Conservation (phyloP, 169 alveolate genomes). For the Blepharisma undulans region DNA sequence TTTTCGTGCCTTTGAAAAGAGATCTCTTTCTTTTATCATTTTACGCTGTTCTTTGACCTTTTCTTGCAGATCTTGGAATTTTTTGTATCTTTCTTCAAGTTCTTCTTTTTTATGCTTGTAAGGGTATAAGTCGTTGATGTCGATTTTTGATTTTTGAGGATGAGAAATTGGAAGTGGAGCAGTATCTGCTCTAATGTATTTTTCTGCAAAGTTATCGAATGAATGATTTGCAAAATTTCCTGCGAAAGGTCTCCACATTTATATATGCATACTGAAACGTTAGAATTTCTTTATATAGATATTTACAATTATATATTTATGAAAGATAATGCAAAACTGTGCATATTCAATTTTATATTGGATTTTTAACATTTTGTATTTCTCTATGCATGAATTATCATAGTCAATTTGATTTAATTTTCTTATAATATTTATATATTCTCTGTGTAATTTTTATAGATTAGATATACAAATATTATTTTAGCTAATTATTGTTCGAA, state of each 20-base stretch:
- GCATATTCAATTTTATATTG: too few relatives aligned
- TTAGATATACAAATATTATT: not conserved
- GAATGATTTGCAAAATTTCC: not conserved
- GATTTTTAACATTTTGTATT: too few relatives aligned
- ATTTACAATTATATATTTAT: too few relatives aligned
- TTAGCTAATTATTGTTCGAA: not conserved
- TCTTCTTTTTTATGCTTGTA: not conserved
- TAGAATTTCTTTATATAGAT: not conserved
- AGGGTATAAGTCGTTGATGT: not conserved
- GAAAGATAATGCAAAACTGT: too few relatives aligned
- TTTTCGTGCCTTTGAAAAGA: not conserved
- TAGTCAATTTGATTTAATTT: too few relatives aligned
- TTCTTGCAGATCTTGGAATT: not conserved
- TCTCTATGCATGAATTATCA: too few relatives aligned
- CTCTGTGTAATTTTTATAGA: not conserved
- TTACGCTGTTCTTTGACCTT: not conserved
- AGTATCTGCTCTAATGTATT: not conserved
- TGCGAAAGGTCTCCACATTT: conserved; percentile 18
- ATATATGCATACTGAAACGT: not conserved
- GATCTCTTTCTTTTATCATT: not conserved
- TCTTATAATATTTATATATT: too few relatives aligned
- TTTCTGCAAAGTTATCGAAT: not conserved
- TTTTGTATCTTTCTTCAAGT: not conserved
- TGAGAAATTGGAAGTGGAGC: not conserved
- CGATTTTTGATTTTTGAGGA: not conserved